Percentiles rank a stretch among this genome's conserved stretches.
Evolutionary conservation across 202 grass and related monocot genomes (phyloP).

Genomic region (Zizania palustris): DNA sequence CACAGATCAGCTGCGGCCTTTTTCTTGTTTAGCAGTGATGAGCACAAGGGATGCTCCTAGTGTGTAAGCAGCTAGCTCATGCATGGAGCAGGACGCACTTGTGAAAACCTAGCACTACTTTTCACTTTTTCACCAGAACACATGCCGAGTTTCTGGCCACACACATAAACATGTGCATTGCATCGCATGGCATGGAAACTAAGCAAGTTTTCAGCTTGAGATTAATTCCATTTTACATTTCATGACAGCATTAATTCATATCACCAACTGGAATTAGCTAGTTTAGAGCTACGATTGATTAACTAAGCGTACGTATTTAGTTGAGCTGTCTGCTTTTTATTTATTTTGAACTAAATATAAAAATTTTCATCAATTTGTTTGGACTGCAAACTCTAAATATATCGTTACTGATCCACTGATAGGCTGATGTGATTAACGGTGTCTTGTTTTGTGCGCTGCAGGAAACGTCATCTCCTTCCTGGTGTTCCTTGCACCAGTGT

Average conservation of each 20-base stretch:
- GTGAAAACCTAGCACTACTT: constrained; percentile 20
- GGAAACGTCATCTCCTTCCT: constrained; percentile 89
- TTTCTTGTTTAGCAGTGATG: background rate
- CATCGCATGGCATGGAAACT: constrained; percentile 1
- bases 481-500: constrained; percentile 84
- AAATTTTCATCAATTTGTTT: too few relatives aligned
- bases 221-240: background rate
- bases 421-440: background rate
- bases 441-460: constrained; percentile 42
- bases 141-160: background rate
- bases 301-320: too few relatives aligned
- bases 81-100: background rate
- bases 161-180: background rate
- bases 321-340: too few relatives aligned
- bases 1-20: background rate
- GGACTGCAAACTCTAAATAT: background rate
- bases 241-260: background rate
- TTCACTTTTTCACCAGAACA: constrained; percentile 21
- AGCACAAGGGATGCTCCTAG: background rate
- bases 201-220: constrained; percentile 20
- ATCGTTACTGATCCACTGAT: too few relatives aligned
- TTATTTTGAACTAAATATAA: too few relatives aligned
- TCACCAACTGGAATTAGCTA: constrained; percentile 2
- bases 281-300: too few relatives aligned
- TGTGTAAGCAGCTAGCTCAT: too few relatives aligned